phyloP scores from a whole-genome alignment of 768 basidiomycete genomes.

The Suillus spraguei region DNA sequence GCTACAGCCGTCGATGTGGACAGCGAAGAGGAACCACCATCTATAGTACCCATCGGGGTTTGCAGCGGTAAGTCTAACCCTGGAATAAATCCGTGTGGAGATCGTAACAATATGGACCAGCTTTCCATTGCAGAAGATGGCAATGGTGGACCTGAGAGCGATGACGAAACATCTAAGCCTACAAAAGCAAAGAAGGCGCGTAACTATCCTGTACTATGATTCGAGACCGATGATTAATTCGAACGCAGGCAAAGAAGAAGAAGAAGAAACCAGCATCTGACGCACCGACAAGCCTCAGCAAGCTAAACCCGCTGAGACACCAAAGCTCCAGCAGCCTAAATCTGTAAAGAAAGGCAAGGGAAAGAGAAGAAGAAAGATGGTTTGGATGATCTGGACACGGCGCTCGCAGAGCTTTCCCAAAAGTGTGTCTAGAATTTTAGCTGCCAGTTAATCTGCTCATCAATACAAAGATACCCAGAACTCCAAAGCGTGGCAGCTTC shows the following conservation, averaged over 20 bases:
- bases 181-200: conserved; percentile 28
- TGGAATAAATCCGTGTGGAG: conserved; percentile 11
- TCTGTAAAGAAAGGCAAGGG: conserved; percentile 62
- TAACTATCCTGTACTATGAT: neutral
- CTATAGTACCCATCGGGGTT: conserved; percentile 35
- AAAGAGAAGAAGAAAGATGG: conserved; percentile 61
- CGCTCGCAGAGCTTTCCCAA: conserved; percentile 79
- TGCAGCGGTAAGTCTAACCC: conserved; percentile 42
- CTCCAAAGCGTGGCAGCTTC: conserved; percentile 40
- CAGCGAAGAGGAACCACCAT: conserved; percentile 39
- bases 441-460: conserved; percentile 3
- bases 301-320: conserved; percentile 12
- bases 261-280: conserved; percentile 36
- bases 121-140: conserved; percentile 41
- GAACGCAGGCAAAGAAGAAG: conserved; percentile 40
- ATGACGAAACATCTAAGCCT: conserved; percentile 21
- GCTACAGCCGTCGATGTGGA: conserved; percentile 19
- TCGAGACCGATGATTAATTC: conserved; percentile 3
- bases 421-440: conserved; percentile 48
- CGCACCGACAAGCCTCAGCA: conserved; percentile 12
- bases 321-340: conserved; percentile 32
- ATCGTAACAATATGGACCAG: conserved; percentile 34
- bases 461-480: conserved; percentile 50
- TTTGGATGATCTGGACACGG: conserved; percentile 81
- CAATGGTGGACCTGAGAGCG: conserved; percentile 21